phyloP scores from a whole-genome alignment of 306 rosid species.

The Begonia fuchsioides region DNA sequence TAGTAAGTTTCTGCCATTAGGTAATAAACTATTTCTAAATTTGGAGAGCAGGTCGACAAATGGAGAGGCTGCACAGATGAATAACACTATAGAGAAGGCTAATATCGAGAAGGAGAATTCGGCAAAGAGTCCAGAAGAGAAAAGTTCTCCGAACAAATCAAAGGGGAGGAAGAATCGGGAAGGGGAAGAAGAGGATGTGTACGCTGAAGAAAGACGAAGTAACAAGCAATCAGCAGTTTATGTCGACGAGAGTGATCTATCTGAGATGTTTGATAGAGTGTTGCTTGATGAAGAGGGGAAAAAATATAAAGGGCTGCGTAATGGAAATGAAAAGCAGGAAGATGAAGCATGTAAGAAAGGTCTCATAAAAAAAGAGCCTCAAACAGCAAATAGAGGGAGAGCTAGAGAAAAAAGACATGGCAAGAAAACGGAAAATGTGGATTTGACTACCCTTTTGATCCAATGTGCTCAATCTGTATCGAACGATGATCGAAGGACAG shows the following conservation, averaged over 20 bases:
- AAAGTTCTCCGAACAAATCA: conserved; percentile 12
- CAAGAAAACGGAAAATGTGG: conserved; percentile 10
- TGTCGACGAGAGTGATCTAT: conserved; percentile 32
- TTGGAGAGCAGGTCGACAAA: conserved; percentile 16
- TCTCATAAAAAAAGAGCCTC: conserved; percentile 8
- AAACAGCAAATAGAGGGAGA: conserved; percentile 2
- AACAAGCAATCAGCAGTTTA: conserved; percentile 32
- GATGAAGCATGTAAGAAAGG: conserved; percentile 7
- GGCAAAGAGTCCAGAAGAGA: too few species aligned
- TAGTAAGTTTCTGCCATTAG: conserved; percentile 66
- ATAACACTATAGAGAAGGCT: conserved; percentile 13
- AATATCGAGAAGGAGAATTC: conserved; percentile 11
- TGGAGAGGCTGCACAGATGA: conserved; percentile 6
- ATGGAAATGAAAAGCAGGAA: background rate
- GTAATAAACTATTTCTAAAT: conserved; percentile 27
- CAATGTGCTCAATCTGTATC: conserved; percentile 13
- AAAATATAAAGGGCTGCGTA: conserved; percentile 2
- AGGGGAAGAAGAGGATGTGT: conserved; percentile 14
- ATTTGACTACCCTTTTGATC: conserved; percentile 10
- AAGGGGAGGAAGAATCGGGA: conserved; percentile 37
- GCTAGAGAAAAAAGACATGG: conserved; percentile 8
- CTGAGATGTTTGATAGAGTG: conserved; percentile 36
- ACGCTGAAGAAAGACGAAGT: conserved; percentile 30
- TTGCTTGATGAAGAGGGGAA: conserved; percentile 17
- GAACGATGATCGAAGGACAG: conserved; percentile 5